Percentiles rank a stretch among this genome's conserved stretches.
These are phyloP conservation scores for Phyllosticta citriasiana DNA, from an alignment of 2,329 filamentous ascomycete genomes.

Conservation along the genomic window DNA sequence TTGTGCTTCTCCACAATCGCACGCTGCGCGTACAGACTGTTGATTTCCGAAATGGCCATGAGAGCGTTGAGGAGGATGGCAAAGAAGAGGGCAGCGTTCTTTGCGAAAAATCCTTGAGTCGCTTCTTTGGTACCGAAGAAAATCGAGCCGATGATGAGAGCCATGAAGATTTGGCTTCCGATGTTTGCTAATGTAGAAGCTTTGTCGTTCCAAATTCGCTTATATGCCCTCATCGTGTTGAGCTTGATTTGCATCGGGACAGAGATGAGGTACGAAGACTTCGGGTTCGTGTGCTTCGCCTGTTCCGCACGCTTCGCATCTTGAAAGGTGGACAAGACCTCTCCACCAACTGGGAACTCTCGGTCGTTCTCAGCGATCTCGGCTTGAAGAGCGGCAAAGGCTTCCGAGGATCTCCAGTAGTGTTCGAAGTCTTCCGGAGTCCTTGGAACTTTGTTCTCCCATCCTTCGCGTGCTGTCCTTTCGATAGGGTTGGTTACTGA, in stretches of 20 bases:
- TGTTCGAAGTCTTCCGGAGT: constrained; percentile 39
- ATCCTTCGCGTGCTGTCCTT: constrained; percentile 31
- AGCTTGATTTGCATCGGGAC: constrained; percentile 36
- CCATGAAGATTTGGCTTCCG: constrained; percentile 43
- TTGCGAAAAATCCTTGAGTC: constrained; percentile 43
- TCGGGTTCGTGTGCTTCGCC: constrained; percentile 42
- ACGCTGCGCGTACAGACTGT: constrained; percentile 63
- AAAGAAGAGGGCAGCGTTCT: constrained; percentile 50
- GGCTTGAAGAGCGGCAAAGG: constrained; percentile 29
- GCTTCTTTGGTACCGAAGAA: constrained; percentile 45
- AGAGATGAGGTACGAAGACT: constrained; percentile 50
- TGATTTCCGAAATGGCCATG: constrained; percentile 41
- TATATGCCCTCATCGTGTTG: constrained; percentile 22
- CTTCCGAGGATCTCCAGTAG: constrained; percentile 44
- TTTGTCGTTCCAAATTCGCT: constrained; percentile 25
- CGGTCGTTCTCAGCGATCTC: constrained; percentile 45
- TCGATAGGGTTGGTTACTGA: constrained; percentile 50
- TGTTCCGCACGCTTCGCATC: constrained; percentile 39
- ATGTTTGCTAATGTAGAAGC: constrained; percentile 26
- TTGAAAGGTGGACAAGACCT: constrained; percentile 21
- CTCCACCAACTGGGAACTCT: constrained; percentile 30
- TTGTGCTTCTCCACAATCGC: constrained; percentile 85
- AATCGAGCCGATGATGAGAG: constrained; percentile 52
- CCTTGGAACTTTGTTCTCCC: constrained; percentile 36
- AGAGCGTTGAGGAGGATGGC: constrained; percentile 51